phyloP scores from a whole-genome alignment of 805 yeast species.

The Barnettozyma wickerhamii region DNA sequence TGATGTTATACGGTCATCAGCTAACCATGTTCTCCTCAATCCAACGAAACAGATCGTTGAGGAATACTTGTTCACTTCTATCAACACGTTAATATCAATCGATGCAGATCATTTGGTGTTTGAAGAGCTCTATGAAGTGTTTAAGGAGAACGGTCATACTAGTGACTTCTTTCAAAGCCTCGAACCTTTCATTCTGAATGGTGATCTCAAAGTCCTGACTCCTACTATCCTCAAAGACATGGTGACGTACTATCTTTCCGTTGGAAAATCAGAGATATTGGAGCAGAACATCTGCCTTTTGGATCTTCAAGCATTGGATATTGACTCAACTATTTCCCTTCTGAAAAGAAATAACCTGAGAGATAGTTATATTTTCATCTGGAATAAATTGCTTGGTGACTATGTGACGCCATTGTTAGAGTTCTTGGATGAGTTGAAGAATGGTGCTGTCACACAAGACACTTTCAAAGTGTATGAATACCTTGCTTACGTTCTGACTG shows the following conservation, averaged over 20 bases:
- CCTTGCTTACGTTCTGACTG: conserved; percentile 65
- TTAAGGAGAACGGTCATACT: conserved; percentile 26
- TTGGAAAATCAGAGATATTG: conserved; percentile 42
- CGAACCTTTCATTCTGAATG: conserved; percentile 46
- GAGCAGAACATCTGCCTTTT: conserved; percentile 68
- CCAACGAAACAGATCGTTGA: conserved; percentile 23
- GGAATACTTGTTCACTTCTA: conserved; percentile 32
- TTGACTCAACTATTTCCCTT: conserved; percentile 66
- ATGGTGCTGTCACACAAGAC: conserved; percentile 4
- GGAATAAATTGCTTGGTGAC: conserved; percentile 68
- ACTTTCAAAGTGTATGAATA: conserved; percentile 48
- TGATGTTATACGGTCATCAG: conserved; percentile 42
- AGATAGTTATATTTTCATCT: conserved; percentile 65
- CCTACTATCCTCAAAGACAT: conserved; percentile 61
- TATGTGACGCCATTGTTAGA: conserved; percentile 67
- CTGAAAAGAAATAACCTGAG: conserved; percentile 52
- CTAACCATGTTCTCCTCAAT: conserved; percentile 18
- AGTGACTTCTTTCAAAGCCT: conserved; percentile 47
- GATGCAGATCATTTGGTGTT: conserved; percentile 32
- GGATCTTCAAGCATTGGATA: conserved; percentile 65
- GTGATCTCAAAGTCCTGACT: conserved; percentile 46
- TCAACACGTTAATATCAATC: conserved; percentile 38
- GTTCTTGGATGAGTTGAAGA: conserved; percentile 36
- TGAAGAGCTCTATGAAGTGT: conserved; percentile 43
- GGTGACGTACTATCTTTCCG: conserved; percentile 44